Base-by-base conservation (phyloP, 768 basidiomycete genomes). In the Boletus reticulatus region DNA sequence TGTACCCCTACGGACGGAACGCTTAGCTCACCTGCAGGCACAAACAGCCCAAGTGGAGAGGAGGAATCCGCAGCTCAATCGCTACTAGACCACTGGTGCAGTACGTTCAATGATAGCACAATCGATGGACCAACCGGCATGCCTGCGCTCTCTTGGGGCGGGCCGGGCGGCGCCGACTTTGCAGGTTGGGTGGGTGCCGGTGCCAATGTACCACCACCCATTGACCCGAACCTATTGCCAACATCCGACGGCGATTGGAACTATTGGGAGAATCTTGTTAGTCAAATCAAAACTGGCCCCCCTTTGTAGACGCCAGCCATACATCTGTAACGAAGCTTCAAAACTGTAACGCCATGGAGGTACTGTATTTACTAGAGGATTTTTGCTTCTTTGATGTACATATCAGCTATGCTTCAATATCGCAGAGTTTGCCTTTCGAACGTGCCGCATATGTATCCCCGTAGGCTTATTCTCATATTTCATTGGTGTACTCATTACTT, bases 221-320 rank as follows among this genome's bases (percentile, higher is more conserved):
- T 75, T 16, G 82, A 84, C 53, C 68, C 76, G 46, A 74, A 77
- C 36, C 58, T 80, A 17, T 62, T 84, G 44, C 73, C 76, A 46
- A 80, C 78, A 6, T 57, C 81, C 45, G 87, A 87, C 56, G 85
- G 83, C 14, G 89, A 91, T 71, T 89, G 84, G 82, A 82, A 74
- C 54, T 92, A 91, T 63, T 91, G 89, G 89, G 89, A 92, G 65
- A 83, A 84, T 19, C 68, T 92, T 57, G 85, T 92, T n/a, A 86
- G 73, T 55, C 75, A 75, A 59, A 75, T 79, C 55, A 75, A 77
- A 53, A 70, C 72, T 38, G 73, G 75, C 8, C 67, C 75, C 20
- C 60, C 71, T 24, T 36, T 70, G 27, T 73, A 69, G 57, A 63
- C 52, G 44, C 29, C 39, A 52, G 43, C 38, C 48, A 43, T 34